Percentiles rank a stretch among this genome's conserved stretches.
Conservation (phyloP, 768 basidiomycete genomes). For the Collybia sp. region DNA sequence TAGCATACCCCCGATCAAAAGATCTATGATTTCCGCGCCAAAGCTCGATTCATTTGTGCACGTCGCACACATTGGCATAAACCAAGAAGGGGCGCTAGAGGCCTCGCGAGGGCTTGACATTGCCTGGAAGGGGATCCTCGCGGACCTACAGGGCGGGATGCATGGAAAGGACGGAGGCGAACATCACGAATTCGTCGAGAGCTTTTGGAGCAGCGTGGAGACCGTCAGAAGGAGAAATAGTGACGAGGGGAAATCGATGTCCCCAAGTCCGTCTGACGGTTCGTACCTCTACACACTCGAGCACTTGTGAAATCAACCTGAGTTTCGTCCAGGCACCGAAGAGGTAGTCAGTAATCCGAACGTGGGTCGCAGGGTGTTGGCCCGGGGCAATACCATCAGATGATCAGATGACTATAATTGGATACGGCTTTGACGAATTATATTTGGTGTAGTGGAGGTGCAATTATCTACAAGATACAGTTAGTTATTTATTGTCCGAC, state of each 20-base stretch:
- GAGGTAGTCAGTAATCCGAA: no score
- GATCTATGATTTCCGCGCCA: conserved; percentile 53
- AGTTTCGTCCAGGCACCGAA: no score
- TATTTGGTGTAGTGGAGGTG: no score
- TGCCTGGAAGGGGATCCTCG: conserved; percentile 43
- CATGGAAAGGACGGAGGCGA: conserved; percentile 19
- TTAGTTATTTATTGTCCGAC: no score
- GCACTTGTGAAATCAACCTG: no score
- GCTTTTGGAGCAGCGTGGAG: conserved; percentile 27
- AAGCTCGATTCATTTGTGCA: conserved; percentile 61
- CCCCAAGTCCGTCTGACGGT: no score
- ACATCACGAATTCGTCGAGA: conserved; percentile 24
- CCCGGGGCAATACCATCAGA: no score
- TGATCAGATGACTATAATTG: neutral
- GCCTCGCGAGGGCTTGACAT: conserved; percentile 48
- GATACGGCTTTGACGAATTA: neutral
- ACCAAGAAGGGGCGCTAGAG: conserved; percentile 45
- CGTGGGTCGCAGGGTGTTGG: no score
- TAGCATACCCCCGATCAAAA: conserved; percentile 24
- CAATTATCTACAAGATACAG: neutral
- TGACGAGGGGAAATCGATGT: no score
- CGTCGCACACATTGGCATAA: conserved; percentile 59
- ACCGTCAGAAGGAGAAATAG: conserved; percentile 7
- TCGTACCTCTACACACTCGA: no score
- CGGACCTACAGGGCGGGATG: conserved; percentile 25